phyloP scores from a whole-genome alignment of 2,329 filamentous ascomycete genomes.

The Epichloe bromicola region DNA sequence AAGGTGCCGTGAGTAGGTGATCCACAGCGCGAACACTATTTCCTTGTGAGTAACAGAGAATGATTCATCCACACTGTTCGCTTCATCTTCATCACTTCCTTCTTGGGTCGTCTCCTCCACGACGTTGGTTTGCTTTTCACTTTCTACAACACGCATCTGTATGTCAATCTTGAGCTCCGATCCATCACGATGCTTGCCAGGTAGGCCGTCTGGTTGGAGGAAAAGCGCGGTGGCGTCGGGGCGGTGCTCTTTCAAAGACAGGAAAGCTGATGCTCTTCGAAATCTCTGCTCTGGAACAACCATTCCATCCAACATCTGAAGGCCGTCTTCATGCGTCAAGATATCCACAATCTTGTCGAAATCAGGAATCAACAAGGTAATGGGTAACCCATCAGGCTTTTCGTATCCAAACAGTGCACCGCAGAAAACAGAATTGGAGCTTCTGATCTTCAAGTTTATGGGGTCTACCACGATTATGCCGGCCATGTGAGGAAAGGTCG shows the following conservation, averaged over 20 bases:
- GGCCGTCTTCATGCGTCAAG: slow-evolving; percentile 73
- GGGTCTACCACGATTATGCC: slow-evolving; percentile 91
- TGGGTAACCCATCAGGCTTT: slow-evolving; percentile 64
- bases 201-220: slow-evolving; percentile 69
- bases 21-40: slow-evolving; percentile 89
- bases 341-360: slow-evolving; percentile 77
- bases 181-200: slow-evolving; percentile 79
- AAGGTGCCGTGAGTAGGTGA: slow-evolving; percentile 88
- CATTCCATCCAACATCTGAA: slow-evolving; percentile 80
- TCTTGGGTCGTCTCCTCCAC: slow-evolving; percentile 54
- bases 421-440: slow-evolving; percentile 90
- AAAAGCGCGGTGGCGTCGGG: slow-evolving; percentile 69
- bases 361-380: slow-evolving; percentile 70
- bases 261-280: slow-evolving; percentile 70
- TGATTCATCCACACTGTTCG: slow-evolving; percentile 22
- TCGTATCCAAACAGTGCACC: slow-evolving; percentile 84
- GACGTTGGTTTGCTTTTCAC: slow-evolving; percentile 53
- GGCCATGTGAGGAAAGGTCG: slow-evolving; percentile 93
- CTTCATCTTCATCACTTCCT: slow-evolving; percentile 40
- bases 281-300: slow-evolving; percentile 96
- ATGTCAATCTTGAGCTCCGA: slow-evolving; percentile 88
- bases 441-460: slow-evolving; percentile 64
- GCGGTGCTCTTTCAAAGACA: slow-evolving; percentile 72
- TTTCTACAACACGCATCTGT: slow-evolving; percentile 92
- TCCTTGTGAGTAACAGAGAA: slow-evolving; percentile 49